Base-by-base conservation (phyloP, 352 stramenopile genomes). In the Phytophthora ohioensis region DNA sequence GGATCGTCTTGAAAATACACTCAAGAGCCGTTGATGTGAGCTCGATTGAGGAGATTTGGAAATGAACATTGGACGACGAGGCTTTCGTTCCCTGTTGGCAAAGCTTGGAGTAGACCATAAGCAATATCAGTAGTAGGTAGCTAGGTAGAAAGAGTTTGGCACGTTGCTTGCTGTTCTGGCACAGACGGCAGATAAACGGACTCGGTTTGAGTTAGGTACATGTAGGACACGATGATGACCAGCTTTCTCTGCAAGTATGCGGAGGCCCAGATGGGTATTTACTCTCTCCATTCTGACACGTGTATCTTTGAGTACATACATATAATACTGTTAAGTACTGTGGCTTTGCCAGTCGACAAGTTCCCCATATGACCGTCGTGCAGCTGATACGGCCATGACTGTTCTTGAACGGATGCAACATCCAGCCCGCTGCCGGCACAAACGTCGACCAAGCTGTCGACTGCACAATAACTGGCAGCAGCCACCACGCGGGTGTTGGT, bases 31-130 rank as follows among this genome's bases (percentile, higher is more conserved):
- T 21, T 21, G 21, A 9, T 51, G 36, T 49, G 32, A 41, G 4
- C 47, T 58, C 47, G 9, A 66, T 11, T 15, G 47, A 58, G 36
- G 30, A 66, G 5, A 52, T 41, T 66, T 66, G 46, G 39, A 42
- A 66, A 58, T 66, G 58, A 66, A 2, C 47, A 30, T n/a, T 6
- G 27, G 38, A 49, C 38, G 9, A 21, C 21, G 21, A 21, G 21
- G 21, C 21, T 21, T 21, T 21, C 21, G 21, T 21, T 21, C 21
- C 21, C 21, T 21, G 21, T 21, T 21, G 21, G 21, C 21, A 21
- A 1, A 21, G 21, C 21, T 21, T 1, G 21, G 21, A 1, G 21
- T 21, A 21, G 21, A 21, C 21, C 21, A 21, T 21, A 21, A 1
- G 21, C 21, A 21, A 1, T 21, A 1, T 1, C 21, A 21, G 21